Conservation (phyloP, 257 asterid genomes). For the Nicotiana attenuata region DNA sequence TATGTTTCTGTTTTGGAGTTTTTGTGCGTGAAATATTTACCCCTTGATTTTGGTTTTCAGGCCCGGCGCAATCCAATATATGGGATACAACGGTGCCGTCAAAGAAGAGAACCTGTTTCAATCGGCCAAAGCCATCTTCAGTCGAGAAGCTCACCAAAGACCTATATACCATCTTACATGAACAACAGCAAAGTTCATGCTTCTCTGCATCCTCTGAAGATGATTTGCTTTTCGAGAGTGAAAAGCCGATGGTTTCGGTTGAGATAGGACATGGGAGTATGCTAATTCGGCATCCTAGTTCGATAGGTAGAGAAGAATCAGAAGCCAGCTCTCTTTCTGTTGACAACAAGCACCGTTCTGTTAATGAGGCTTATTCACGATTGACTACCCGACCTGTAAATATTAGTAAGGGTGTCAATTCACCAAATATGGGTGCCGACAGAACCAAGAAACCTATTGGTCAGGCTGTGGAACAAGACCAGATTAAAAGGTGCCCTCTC, state of each 20-base stretch:
- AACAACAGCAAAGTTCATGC: conserved; percentile 75
- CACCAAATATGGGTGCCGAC: conserved; percentile 21
- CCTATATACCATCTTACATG: conserved; percentile 77
- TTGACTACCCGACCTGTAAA: conserved; percentile 33
- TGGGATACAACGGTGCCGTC: conserved; percentile 91
- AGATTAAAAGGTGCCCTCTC: conserved; percentile 51
- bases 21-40: neutral
- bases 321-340: conserved; percentile 93
- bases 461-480: conserved; percentile 41
- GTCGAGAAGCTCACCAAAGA: conserved; percentile 89
- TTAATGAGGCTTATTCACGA: conserved; percentile 44
- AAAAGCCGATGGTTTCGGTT: conserved; percentile 87
- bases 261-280: conserved; percentile 99
- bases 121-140: conserved; percentile 76
- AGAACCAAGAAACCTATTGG: conserved; percentile 48
- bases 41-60: neutral
- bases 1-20: neutral
- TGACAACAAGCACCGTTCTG: conserved; percentile 58
- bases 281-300: conserved; percentile 79
- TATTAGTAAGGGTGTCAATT: conserved; percentile 24
- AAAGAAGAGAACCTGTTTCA: conserved; percentile 80
- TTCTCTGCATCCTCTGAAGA: conserved; percentile 84
- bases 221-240: conserved; percentile 79
- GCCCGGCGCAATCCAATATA: conserved; percentile 40
- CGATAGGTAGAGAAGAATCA: conserved; percentile 78